Base-by-base conservation (phyloP, 2,329 filamentous ascomycete species). In the Cladosporium sp. region DNA sequence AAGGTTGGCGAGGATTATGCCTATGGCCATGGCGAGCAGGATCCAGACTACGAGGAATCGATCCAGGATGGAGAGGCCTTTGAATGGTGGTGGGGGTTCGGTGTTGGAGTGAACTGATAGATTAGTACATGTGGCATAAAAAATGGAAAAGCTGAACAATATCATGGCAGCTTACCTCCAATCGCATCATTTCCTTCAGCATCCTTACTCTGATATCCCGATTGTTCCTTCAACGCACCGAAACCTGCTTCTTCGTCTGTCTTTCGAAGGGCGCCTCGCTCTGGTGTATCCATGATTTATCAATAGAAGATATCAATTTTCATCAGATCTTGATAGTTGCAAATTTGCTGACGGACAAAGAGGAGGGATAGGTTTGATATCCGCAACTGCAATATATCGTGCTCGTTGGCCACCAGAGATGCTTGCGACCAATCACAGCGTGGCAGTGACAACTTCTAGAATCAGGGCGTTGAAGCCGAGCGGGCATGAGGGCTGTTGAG, bases 1-100 rank as follows among this genome's bases (percentile, higher is more conserved):
- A 53, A 90, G 87, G 66, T 91, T 91, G 5, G 85, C 86, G 0
- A 92, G 69, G 1, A 91, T 69, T 38, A 93, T 84, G 3, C 88
- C 87, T 7, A 89, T 68, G 1, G 78, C 74, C 83, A 93, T 93
- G 39, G 86, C 85, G 0, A 92, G 76, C 20, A 92, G 73, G 52
- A 92, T 91, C 87, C 87, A 75, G 29, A 76, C 45, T 4, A 71
- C 72, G 13, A 76, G 67, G 45, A 73, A 70, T 1, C 70, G 64
- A 57, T 75, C 72, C 18, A 74, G 67, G 48, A 69, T 70, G 1
- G 67, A 69, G 22, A 75, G 67, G 3, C 63, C 69, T 58, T 67
- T 69, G 35, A 72, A 60, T 5, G 65, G 56, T 25, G 61, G 57
- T 22, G 55, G 53, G 11, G 33, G 25, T 47, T 27, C 9, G 22